Evolutionary conservation across 2,329 filamentous ascomycete genomes (phyloP), one percentile per base, ranked within the genome.

Genomic region (Exophiala sideris): DNA sequence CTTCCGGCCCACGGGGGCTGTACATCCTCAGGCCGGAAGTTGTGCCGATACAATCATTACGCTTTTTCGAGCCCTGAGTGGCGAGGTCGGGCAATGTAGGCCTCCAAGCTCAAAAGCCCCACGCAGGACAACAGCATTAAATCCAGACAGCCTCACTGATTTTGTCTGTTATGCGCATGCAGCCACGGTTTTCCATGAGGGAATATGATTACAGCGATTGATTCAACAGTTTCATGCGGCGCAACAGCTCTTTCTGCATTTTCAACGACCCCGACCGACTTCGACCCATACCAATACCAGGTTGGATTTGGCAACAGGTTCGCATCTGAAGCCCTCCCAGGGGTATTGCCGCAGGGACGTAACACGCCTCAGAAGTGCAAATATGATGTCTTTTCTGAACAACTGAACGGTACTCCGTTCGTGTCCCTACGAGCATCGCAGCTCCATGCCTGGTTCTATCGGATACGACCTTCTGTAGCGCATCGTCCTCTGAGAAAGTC

Each of bases 341-440:
- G 68, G 18, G 69, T 67, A 39, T 66, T 71, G 57, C 69, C 69
- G 48, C 65, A 69, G 9, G 68, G 68, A 34, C 68, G 70, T 50
- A 71, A 71, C 51, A 69, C 56, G 38, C 69, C 69, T 29, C 67
- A 68, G 8, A 67, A 66, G 47, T 68, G 70, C 41, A 65, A 66
- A 2, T 71, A 70, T 35, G 69, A 68, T 1, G 50, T 71, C 2
- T 69, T 67, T 34, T 64, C 66, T 1, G 67, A 55, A 18, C 69
- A 83, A 66, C 71, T 83, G 3, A 82, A 79, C n/a, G 80, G 79
- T 14, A 82, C 79, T 2, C 79, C 80, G 24, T 83, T 83, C 65
- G 79, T 80, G 42, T 79, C 80, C 8, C 79, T 79, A 5, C 73
- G 80, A 39, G 72, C 76, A 62, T 74, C 77, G 65, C 82, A 82